These are phyloP conservation scores for Fusarium goolgardi DNA, from an alignment of 2,329 filamentous ascomycete species.

Conservation along the genomic window DNA sequence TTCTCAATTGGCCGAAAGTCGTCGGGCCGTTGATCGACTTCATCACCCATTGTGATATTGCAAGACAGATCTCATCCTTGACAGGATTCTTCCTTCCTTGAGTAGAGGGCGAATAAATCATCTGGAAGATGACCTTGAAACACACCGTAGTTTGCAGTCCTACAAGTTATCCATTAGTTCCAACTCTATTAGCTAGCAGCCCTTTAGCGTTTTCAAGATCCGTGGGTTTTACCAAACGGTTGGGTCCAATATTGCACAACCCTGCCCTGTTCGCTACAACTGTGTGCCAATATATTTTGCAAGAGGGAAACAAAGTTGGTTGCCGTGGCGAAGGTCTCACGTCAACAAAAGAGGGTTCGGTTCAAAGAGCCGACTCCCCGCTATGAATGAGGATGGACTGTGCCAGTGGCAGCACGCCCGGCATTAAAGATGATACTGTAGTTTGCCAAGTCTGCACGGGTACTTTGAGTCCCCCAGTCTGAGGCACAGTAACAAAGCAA, in stretches of 20 bases:
- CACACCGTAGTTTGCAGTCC: neutral
- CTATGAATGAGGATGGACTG: conserved; percentile 18
- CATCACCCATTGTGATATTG: neutral
- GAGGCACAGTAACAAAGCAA: conserved; percentile 1
- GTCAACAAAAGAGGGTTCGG: conserved; percentile 25
- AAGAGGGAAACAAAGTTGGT: conserved; percentile 2
- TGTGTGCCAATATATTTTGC: neutral
- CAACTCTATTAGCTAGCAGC: conserved; percentile 2
- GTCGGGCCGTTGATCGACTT: neutral
- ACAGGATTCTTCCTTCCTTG: neutral
- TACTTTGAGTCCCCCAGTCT: conserved; percentile 9
- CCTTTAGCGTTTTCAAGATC: neutral
- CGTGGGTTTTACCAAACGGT: conserved; percentile 23
- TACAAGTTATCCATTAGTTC: conserved; percentile 1
- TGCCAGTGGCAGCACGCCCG: neutral
- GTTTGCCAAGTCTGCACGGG: neutral
- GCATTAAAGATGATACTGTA: neutral
- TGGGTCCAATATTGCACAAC: conserved; percentile 19
- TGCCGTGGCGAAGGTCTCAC: conserved; percentile 6
- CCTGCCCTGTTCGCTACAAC: neutral
- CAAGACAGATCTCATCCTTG: neutral
- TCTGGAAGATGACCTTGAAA: neutral
- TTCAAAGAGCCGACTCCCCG: conserved; percentile 25
- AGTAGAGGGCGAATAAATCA: neutral
- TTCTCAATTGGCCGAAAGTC: neutral